phyloP scores from a whole-genome alignment of 305 asterid species.

The Fraxinus sp. region DNA sequence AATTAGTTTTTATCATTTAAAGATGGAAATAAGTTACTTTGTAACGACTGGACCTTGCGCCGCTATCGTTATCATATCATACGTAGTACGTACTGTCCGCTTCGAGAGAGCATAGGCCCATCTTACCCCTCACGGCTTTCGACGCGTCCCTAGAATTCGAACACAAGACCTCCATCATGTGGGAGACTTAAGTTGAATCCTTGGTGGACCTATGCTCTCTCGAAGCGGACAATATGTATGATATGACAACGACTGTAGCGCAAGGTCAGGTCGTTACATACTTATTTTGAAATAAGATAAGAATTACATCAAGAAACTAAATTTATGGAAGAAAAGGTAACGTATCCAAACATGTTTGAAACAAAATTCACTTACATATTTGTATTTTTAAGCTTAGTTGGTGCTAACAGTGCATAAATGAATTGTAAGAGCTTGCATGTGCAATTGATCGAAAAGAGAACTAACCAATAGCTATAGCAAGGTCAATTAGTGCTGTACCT shows the following conservation, averaged over 20 bases:
- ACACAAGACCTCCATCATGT: too few relatives aligned
- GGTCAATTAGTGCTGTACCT: conserved; percentile 74
- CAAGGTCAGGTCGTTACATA: too few relatives aligned
- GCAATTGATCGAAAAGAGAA: neutral
- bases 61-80: too few relatives aligned
- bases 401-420: neutral
- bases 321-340: neutral
- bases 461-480: conserved; percentile 80
- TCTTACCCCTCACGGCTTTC: too few relatives aligned
- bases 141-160: too few relatives aligned
- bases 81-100: too few relatives aligned
- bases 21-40: neutral
- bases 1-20: neutral
- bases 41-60: too few relatives aligned
- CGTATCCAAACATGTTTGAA: neutral
- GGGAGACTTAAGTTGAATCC: too few relatives aligned
- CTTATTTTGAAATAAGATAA: neutral
- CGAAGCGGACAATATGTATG: too few relatives aligned
- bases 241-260: too few relatives aligned
- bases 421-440: neutral
- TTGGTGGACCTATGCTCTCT: too few relatives aligned
- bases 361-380: neutral
- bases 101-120: too few relatives aligned
- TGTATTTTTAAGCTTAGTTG: neutral
- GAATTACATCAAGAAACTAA: neutral